Conservation (phyloP, 2,329 filamentous ascomycete species). For the Aspergillus spinulosporus region DNA sequence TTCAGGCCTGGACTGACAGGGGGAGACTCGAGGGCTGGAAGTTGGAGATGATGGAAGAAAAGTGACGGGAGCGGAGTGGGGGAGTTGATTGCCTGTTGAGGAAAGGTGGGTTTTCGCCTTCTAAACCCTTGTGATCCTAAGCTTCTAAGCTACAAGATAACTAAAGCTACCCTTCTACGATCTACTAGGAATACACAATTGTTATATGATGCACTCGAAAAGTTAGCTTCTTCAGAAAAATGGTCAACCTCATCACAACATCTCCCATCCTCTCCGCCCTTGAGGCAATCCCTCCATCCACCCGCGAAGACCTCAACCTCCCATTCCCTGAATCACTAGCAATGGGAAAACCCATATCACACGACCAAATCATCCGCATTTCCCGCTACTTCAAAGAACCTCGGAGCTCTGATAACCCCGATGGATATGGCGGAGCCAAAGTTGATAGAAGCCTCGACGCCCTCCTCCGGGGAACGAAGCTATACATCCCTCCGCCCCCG, state of each 20-base stretch:
- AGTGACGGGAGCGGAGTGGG: constrained; percentile 19
- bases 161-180: background rate
- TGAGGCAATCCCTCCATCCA: constrained; percentile 34
- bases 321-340: constrained; percentile 27
- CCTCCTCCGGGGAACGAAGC: constrained; percentile 68
- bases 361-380: constrained; percentile 43
- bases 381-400: constrained; percentile 31
- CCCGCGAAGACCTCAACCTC: constrained; percentile 37
- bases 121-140: background rate
- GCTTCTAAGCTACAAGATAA: background rate
- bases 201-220: background rate
- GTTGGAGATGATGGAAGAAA: constrained; percentile 9
- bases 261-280: constrained; percentile 42
- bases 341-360: constrained; percentile 41
- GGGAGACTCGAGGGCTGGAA: background rate
- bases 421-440: background rate
- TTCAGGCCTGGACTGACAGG: background rate
- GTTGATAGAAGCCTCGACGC: constrained; percentile 58
- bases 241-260: constrained; percentile 47
- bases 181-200: background rate
- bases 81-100: constrained; percentile 29
- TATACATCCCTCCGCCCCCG: constrained; percentile 78
- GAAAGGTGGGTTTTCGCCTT: constrained; percentile 20
- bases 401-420: background rate
- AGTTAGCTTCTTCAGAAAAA: constrained; percentile 19